Evolutionary conservation across 2,329 filamentous ascomycete species (phyloP), one percentile per base, ranked within the genome.

Genomic region (Fusarium sp.): DNA sequence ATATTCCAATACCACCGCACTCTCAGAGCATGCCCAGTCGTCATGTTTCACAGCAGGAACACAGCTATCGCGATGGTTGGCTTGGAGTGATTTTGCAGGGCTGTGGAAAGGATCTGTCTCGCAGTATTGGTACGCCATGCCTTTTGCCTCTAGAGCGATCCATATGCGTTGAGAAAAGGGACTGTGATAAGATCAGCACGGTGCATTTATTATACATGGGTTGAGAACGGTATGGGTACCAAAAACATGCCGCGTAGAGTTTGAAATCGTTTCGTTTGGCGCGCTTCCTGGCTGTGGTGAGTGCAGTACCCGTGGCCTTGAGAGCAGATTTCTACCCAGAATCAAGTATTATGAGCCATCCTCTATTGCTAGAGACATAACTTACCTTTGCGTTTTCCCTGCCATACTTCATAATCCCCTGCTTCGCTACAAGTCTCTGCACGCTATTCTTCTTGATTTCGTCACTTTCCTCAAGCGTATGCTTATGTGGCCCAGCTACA

Each of bases 141-240:
- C 85, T 76, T 96, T 96, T 72, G 89, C 83, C 77, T 97, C 93
- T 35, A 97, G 84, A 1, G 93, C 91, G 67, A 97, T 96, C 93
- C 93, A 97, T 25, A 96, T 91, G 19, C 93, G 88, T 76, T 96
- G 93, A 2, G 93, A 93, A 75, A 95, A 96, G 25, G 93, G 93
- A 74, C 91, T 92, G 6, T 54, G 52, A 62, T 32, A 54, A 33
- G 53, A 54, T 70, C 11, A 22, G 7, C 13, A 4, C 1, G 19
- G 10, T n/a, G 25, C 14, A 7, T n/a, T 25, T 17, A 7, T 8
- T 10, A 15, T 23, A 7, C 22, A 9, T 49, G 50, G 23, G 3
- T n/a, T 10, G 10, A 5, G n/a, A 37, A 19, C 11, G 17, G 8
- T 7, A 35, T 10, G 17, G 81, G 92, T 81, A 93, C 92, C 93